phyloP scores from a whole-genome alignment of 805 yeast genomes.

The Lipomyces yamadae region DNA sequence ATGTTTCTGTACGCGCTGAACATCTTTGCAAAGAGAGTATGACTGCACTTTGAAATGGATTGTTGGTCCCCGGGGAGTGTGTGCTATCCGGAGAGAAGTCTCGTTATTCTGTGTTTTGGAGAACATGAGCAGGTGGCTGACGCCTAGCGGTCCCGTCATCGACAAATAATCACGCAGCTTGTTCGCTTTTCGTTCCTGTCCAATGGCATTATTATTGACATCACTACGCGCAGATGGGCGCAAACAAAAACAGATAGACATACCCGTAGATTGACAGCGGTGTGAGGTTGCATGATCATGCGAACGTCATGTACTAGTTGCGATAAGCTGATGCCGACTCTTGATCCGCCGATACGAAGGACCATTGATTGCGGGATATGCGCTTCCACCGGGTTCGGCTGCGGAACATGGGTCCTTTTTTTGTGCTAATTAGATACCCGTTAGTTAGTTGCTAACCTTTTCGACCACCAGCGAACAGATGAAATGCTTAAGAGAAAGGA shows the following conservation, averaged over 20 bases:
- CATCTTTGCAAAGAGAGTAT: slow-evolving; percentile 83
- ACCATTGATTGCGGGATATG: slow-evolving; percentile 94
- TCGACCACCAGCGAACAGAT: too few relatives aligned
- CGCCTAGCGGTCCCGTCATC: slow-evolving; percentile 98
- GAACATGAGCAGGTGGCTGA: slow-evolving; percentile 84
- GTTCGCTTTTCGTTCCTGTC: slow-evolving; percentile 76
- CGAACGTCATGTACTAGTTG: slow-evolving; percentile 89
- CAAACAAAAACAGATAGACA: not conserved
- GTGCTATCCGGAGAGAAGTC: slow-evolving; percentile 79
- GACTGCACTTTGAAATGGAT: slow-evolving; percentile 75
- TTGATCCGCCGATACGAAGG: slow-evolving; percentile 75
- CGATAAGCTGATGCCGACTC: slow-evolving; percentile 77
- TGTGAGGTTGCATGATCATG: slow-evolving; percentile 92
- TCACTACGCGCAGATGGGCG: too few relatives aligned
- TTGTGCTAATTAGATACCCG: slow-evolving; percentile 55
- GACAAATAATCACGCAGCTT: slow-evolving; percentile 90
- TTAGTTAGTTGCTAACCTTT: too few relatives aligned
- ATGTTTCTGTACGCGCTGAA: slow-evolving; percentile 65
- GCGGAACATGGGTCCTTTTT: slow-evolving; percentile 81
- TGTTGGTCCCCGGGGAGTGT: slow-evolving; percentile 95
- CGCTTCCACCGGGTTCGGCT: slow-evolving; percentile 63
- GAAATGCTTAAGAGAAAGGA: not conserved
- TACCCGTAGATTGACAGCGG: slow-evolving; percentile 76
- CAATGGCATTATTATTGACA: not conserved
- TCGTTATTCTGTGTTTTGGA: slow-evolving; percentile 79